A percentile compares a stretch with the other conserved stretches of the same genome.
These are phyloP conservation scores for Fusarium verrucosum DNA, from an alignment of 2,329 filamentous ascomycete genomes.

Conservation along the genomic window DNA sequence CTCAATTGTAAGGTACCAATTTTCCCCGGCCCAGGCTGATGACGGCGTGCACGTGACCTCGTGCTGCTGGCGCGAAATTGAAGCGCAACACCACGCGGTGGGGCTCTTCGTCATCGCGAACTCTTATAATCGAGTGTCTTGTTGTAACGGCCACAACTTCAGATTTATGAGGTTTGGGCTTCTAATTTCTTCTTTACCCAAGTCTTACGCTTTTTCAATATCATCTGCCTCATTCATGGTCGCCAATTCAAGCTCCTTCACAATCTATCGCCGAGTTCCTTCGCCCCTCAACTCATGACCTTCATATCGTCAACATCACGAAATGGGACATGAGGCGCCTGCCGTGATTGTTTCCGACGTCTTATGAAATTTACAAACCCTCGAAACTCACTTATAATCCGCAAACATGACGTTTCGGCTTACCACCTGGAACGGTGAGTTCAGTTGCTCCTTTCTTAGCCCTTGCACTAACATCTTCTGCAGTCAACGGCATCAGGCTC, in stretches of 20 bases:
- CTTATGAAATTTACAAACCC: neutral
- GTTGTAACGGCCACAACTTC: neutral
- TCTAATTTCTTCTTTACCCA: neutral
- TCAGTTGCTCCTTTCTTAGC: neutral
- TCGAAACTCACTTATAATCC: neutral
- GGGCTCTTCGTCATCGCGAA: slow-evolving; percentile 29
- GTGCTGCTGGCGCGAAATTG: slow-evolving; percentile 38
- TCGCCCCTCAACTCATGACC: slow-evolving; percentile 8
- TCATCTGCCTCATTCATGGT: no score
- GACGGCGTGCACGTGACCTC: slow-evolving; percentile 43
- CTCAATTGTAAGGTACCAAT: slow-evolving; percentile 46
- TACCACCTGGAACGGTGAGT: slow-evolving; percentile 84
- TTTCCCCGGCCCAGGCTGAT: slow-evolving; percentile 3
- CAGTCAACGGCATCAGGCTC: slow-evolving; percentile 85
- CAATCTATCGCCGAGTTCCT: neutral
- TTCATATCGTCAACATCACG: neutral
- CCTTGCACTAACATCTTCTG: slow-evolving; percentile 5
- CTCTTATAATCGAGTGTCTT: neutral
- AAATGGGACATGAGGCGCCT: slow-evolving; percentile 7
- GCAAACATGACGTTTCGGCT: slow-evolving; percentile 77
- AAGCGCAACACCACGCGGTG: slow-evolving; percentile 27
- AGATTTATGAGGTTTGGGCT: neutral
- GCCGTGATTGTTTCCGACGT: neutral
- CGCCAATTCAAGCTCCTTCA: neutral
- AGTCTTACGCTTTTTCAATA: accelerated